Conservation (phyloP, 139 green algal species). For the Micractinium sp. region DNA sequence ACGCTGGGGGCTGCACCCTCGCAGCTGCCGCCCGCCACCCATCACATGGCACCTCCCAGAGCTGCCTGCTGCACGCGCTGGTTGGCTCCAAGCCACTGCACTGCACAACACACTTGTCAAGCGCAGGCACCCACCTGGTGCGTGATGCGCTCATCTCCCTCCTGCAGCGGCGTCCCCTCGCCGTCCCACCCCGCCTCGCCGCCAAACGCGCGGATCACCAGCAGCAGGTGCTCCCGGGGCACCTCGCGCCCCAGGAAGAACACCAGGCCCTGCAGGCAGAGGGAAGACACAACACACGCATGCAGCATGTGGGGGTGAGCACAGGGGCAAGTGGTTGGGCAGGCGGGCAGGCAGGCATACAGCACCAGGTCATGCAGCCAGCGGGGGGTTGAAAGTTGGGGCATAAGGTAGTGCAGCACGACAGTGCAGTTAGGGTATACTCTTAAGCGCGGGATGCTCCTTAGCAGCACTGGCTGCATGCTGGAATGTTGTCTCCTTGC, state of each 20-base stretch:
- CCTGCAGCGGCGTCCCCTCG: constrained; percentile 81
- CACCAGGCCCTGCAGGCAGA: constrained; percentile 66
- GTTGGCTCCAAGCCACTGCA: no score
- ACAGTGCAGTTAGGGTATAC: no score
- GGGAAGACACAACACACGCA: no score
- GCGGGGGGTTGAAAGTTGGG: no score
- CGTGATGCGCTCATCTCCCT: constrained; percentile 86
- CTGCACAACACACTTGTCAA: no score
- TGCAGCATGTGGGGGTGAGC: no score
- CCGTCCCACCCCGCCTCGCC: constrained; percentile 91
- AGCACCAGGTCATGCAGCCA: no score
- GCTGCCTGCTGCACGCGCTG: no score
- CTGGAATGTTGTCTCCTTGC: not conserved
- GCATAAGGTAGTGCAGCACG: not conserved
- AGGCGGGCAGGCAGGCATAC: not conserved
- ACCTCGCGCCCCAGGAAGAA: constrained; percentile 95
- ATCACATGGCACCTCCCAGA: not conserved
- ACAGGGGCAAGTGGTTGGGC: not conserved
- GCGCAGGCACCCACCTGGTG: constrained; percentile 83
- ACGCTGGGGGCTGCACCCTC: no score
- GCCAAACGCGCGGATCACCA: constrained; percentile 95
- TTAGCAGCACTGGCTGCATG: no score
- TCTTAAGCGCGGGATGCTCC: no score
- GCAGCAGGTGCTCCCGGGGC: constrained; percentile 89
- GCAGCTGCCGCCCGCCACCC: no score